Conservation (phyloP, 2,329 filamentous ascomycete species). For the Penicillium hordei region DNA sequence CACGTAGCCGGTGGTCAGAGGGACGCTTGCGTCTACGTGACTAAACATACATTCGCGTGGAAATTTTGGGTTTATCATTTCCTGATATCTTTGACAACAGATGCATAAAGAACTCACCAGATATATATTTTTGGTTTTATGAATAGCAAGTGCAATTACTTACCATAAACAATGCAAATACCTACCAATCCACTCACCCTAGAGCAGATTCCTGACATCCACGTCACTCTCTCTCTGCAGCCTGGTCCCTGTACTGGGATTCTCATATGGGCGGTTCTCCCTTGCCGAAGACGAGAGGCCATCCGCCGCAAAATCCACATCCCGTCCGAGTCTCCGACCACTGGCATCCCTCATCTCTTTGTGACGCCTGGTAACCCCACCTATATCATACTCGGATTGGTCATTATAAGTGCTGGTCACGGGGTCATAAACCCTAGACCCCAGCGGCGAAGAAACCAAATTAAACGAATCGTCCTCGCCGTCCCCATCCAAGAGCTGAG, state of each 20-base stretch:
- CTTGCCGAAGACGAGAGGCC: conserved; percentile 4
- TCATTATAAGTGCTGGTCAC: conserved; percentile 20
- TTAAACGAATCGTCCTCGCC: conserved; percentile 13
- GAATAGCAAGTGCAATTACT: background rate
- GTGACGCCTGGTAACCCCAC: conserved; percentile 11
- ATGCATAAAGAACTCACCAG: background rate
- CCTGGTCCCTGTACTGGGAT: conserved; percentile 21
- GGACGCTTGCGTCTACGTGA: conserved; percentile 32
- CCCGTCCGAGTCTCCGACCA: conserved; percentile 6
- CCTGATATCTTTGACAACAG: background rate
- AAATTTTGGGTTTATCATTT: background rate
- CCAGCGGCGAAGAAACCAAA: conserved; percentile 11
- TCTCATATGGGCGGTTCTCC: conserved; percentile 18
- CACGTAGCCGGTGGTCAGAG: conserved; percentile 28
- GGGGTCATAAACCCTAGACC: conserved; percentile 16
- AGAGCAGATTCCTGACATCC: conserved; percentile 16
- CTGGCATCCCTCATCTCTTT: conserved; percentile 8
- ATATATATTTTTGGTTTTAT: background rate
- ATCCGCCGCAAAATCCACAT: conserved; percentile 16
- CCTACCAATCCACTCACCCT: background rate
- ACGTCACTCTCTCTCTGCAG: conserved; percentile 17
- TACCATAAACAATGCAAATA: background rate
- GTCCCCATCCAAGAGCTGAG: conserved; percentile 11
- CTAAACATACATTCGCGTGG: background rate
- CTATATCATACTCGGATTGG: conserved; percentile 18